Conservation (phyloP, 768 basidiomycete genomes). For the Mycena floridula region DNA sequence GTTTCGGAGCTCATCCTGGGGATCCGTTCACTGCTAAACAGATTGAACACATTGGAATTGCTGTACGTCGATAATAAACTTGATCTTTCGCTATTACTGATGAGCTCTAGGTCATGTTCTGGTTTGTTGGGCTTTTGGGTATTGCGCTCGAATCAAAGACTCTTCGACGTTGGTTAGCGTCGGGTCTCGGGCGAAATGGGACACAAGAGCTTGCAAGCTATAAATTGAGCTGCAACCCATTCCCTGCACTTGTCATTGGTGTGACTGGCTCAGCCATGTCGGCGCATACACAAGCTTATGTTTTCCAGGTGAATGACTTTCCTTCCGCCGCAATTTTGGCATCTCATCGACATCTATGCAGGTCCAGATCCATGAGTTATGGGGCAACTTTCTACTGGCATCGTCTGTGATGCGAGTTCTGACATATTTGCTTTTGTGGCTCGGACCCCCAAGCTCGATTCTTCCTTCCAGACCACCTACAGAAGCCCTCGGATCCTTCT, state of each 20-base stretch:
- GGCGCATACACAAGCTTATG: conserved; percentile 83
- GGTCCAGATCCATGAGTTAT: conserved; percentile 86
- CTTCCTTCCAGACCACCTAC: conserved; percentile 91
- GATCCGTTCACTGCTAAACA: conserved; percentile 88
- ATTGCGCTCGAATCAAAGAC: conserved; percentile 82
- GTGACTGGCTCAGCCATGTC: conserved; percentile 92
- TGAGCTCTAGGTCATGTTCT: conserved; percentile 71
- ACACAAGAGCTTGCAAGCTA: conserved; percentile 70
- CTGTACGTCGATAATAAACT: conserved; percentile 40
- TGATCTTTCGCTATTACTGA: no score
- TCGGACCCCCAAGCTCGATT: conserved; percentile 75
- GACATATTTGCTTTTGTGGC: conserved; percentile 94
- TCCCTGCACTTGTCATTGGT: conserved; percentile 91
- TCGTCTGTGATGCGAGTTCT: conserved; percentile 77
- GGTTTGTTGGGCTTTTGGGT: conserved; percentile 86
- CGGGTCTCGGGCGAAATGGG: conserved; percentile 36
- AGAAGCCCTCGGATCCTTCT: conserved; percentile 84
- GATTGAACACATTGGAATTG: conserved; percentile 92
- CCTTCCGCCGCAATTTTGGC: background rate
- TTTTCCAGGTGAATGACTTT: conserved; percentile 62
- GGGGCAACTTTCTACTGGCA: conserved; percentile 82
- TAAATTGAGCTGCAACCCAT: conserved; percentile 78
- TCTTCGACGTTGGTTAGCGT: conserved; percentile 69
- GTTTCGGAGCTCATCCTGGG: conserved; percentile 76
- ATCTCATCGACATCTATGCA: conserved; percentile 17